Evolutionary conservation across 768 basidiomycete genomes (phyloP).

Genomic region (Suillus spraguei): DNA sequence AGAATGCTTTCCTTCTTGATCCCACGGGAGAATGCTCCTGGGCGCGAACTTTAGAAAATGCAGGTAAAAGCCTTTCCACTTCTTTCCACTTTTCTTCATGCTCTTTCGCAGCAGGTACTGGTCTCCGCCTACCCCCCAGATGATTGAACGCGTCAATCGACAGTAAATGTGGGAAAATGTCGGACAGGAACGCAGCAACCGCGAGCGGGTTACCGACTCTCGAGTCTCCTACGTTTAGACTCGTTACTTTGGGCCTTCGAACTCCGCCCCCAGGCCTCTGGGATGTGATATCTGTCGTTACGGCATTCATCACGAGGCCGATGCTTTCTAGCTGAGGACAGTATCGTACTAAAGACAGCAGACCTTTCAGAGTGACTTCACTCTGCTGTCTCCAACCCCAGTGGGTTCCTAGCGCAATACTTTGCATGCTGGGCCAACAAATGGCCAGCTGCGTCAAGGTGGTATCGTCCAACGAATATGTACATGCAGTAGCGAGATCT

Average conservation of each 20-base stretch:
- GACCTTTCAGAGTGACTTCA: conserved; percentile 9
- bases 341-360: conserved; percentile 12
- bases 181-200: conserved; percentile 9
- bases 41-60: conserved; percentile 7
- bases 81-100: conserved; percentile 8
- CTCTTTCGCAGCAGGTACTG: conserved; percentile 8
- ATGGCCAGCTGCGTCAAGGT: conserved; percentile 10
- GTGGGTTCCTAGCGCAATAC: conserved; percentile 6
- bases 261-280: conserved; percentile 6
- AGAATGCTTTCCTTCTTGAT: conserved; percentile 6
- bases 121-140: conserved; percentile 4
- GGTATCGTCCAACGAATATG: conserved; percentile 12
- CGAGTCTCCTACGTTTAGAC: conserved; percentile 9
- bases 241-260: conserved; percentile 7
- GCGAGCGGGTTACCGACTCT: conserved; percentile 4
- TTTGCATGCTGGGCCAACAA: conserved; percentile 12
- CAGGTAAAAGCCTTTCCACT: conserved; percentile 6
- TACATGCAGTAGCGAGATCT: conserved; percentile 4
- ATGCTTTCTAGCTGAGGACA: conserved; percentile 9
- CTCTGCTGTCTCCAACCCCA: conserved; percentile 11
- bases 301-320: conserved; percentile 8
- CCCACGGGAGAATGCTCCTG: conserved; percentile 5
- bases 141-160: conserved; percentile 4
- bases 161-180: conserved; percentile 3
- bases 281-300: conserved; percentile 9